Percentiles rank a stretch among this genome's conserved stretches.
These are phyloP conservation scores for Cadophora sp. DNA, from an alignment of 2,329 filamentous ascomycete genomes.

Conservation along the genomic window DNA sequence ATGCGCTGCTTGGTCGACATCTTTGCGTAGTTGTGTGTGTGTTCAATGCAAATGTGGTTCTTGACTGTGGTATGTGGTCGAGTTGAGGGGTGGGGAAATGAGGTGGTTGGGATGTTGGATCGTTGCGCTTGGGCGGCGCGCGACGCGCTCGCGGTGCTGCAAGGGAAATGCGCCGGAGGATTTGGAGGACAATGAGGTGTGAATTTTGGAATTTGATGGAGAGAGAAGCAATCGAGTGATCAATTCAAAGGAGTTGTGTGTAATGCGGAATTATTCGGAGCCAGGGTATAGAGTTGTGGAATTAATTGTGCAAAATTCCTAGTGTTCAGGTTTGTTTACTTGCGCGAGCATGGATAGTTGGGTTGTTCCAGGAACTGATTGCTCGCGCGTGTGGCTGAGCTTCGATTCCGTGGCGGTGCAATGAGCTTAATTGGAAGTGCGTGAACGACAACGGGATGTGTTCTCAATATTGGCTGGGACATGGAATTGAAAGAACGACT, in stretches of 20 bases:
- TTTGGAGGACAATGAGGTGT: not conserved
- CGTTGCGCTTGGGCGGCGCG: conserved; percentile 1
- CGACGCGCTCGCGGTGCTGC: not conserved
- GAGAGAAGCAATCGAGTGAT: not conserved
- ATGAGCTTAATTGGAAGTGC: not conserved
- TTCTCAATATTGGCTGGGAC: too few relatives aligned
- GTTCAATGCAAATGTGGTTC: not conserved
- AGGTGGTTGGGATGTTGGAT: conserved; percentile 7
- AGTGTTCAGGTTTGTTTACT: conserved; percentile 7
- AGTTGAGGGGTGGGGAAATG: not conserved
- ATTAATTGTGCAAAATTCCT: conserved; percentile 2
- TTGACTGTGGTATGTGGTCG: not conserved
- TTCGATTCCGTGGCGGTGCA: not conserved
- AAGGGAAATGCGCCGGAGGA: not conserved
- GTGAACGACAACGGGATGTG: not conserved
- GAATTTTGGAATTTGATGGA: not conserved
- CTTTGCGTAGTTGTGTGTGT: not conserved
- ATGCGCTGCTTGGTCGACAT: conserved; percentile 25
- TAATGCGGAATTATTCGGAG: not conserved
- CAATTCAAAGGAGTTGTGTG: not conserved
- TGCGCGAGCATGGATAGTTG: not conserved
- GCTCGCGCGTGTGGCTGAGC: not conserved
- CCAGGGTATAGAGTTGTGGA: not conserved
- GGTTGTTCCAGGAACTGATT: not conserved
- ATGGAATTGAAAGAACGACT: too few relatives aligned